Conservation (phyloP, 257 asterid genomes). For the Fraxinus americana region DNA sequence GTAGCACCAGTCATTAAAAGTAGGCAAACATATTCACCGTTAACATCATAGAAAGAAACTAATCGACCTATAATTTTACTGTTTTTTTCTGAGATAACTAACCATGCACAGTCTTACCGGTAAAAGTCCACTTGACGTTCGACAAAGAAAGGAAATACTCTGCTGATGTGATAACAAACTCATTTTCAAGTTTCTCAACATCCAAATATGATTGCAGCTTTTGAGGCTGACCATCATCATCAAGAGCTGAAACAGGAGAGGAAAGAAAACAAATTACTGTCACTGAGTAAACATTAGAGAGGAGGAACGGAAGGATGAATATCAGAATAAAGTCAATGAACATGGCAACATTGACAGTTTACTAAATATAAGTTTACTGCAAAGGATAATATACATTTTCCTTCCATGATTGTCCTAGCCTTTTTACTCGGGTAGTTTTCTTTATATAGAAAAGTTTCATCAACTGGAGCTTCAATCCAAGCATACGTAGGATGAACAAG, state of each 20-base stretch:
- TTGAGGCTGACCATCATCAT: constrained; percentile 53
- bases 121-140: constrained; percentile 64
- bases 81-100: background rate
- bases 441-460: constrained; percentile 44
- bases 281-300: constrained; percentile 5
- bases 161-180: constrained; percentile 74
- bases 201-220: constrained; percentile 61
- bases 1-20: constrained; percentile 2
- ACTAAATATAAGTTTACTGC: constrained; percentile 18
- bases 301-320: constrained; percentile 11
- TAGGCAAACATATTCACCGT: background rate
- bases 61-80: background rate
- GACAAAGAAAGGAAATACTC: constrained; percentile 70
- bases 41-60: background rate
- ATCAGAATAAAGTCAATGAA: constrained; percentile 13
- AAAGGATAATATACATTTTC: constrained; percentile 48
- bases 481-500: constrained; percentile 93
- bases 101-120: constrained; percentile 48
- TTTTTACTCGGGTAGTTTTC: constrained; percentile 75
- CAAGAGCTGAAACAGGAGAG: constrained; percentile 52
- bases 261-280: constrained; percentile 7
- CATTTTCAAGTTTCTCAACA: constrained; percentile 84
- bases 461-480: constrained; percentile 77
- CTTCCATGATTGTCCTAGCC: constrained; percentile 69
- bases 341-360: constrained; percentile 19